These are phyloP conservation scores for Massarina eburnea DNA, from an alignment of 2,329 filamentous ascomycete genomes.

Conservation along the genomic window DNA sequence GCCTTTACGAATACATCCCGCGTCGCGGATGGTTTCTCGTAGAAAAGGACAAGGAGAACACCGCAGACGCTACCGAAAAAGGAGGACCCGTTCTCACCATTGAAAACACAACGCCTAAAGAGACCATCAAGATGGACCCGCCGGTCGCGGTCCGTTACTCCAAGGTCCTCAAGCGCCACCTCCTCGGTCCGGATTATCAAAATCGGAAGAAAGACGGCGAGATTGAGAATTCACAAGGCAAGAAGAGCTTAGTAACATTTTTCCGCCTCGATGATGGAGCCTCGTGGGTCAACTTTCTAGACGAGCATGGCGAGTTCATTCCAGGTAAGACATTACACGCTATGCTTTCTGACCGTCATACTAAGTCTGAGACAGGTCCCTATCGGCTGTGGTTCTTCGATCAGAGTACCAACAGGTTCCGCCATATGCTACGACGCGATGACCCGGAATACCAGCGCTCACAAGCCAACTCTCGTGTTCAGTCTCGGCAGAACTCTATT, in stretches of 20 bases:
- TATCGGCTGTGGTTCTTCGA: constrained; percentile 55
- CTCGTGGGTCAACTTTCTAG: constrained; percentile 55
- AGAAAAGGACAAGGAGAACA: constrained; percentile 39
- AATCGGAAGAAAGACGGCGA: constrained; percentile 48
- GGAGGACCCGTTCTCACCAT: constrained; percentile 14
- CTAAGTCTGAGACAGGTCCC: constrained; percentile 21
- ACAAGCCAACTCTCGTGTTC: constrained; percentile 12
- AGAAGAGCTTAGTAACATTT: constrained; percentile 45
- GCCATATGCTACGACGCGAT: constrained; percentile 43
- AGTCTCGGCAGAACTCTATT: constrained; percentile 24
- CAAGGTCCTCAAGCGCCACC: constrained; percentile 52
- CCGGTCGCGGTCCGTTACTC: constrained; percentile 49
- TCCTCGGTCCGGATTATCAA: constrained; percentile 52
- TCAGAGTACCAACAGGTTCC: constrained; percentile 39
- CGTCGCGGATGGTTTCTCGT: constrained; percentile 55
- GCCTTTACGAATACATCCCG: constrained; percentile 53
- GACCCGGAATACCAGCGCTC: constrained; percentile 36
- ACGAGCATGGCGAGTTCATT: constrained; percentile 52
- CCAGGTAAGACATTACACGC: constrained; percentile 32
- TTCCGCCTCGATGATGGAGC: constrained; percentile 53
- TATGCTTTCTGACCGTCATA: too few species aligned
- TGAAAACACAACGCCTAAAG: constrained; percentile 8
- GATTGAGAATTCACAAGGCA: constrained; percentile 43
- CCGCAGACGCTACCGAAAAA: constrained; percentile 31
- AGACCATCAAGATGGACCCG: constrained; percentile 30